phyloP scores from a whole-genome alignment of 2,329 filamentous ascomycete genomes.

The Fusarium vanettenii region DNA sequence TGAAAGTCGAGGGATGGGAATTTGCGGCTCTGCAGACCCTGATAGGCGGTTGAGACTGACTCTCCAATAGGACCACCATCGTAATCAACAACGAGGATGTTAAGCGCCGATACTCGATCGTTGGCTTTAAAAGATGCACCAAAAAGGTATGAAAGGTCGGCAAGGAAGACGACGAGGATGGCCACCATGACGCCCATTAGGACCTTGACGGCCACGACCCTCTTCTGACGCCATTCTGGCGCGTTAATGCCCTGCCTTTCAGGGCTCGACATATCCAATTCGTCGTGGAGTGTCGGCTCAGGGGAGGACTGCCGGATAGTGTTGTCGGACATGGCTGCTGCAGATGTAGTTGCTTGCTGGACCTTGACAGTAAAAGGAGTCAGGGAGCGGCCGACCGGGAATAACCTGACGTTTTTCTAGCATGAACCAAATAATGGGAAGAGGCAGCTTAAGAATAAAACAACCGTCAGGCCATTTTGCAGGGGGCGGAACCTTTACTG shows the following conservation, averaged over 20 bases:
- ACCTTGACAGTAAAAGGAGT: neutral
- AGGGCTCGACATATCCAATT: neutral
- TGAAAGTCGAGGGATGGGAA: slow-evolving; percentile 50
- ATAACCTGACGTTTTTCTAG: neutral
- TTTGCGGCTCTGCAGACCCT: slow-evolving; percentile 41
- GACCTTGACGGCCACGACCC: slow-evolving; percentile 11
- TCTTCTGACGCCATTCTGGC: slow-evolving; percentile 18
- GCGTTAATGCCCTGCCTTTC: slow-evolving; percentile 20
- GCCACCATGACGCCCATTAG: slow-evolving; percentile 28
- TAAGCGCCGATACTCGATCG: slow-evolving; percentile 38
- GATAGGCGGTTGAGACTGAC: slow-evolving; percentile 48
- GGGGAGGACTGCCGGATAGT: slow-evolving; percentile 23
- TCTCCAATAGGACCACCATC: slow-evolving; percentile 49
- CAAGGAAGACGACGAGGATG: slow-evolving; percentile 37
- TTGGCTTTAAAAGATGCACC: slow-evolving; percentile 45
- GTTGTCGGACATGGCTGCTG: slow-evolving; percentile 2
- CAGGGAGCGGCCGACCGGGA: neutral
- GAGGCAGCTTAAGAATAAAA: neutral
- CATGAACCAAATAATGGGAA: neutral
- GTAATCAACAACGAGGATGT: slow-evolving; percentile 47
- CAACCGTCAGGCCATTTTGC: neutral
- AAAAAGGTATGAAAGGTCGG: slow-evolving; percentile 49
- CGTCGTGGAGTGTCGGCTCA: slow-evolving; percentile 28
- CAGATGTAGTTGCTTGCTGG: neutral
- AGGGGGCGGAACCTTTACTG: neutral